Evolutionary conservation across 2,329 filamentous ascomycete genomes (phyloP), one percentile per base, ranked within the genome.

Genomic region (Nigrospora osmanthi): DNA sequence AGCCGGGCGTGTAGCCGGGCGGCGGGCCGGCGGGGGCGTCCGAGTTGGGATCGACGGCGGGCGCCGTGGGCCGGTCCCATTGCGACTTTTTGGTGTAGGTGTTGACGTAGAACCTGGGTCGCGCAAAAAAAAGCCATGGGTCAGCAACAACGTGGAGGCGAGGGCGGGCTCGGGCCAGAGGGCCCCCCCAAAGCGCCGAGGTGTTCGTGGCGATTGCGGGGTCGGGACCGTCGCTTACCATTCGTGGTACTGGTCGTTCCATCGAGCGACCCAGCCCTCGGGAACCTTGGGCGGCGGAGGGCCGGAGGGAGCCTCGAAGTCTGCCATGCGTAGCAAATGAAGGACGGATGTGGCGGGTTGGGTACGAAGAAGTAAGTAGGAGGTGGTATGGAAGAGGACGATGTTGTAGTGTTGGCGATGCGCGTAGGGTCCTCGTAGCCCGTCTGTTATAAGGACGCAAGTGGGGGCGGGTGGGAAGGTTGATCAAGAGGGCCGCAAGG

Each of bases 181-280:
- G 23, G 23, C 2, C 19, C 19, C 19, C 7, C 23, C 2, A 28
- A 28, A 10, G 23, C 23, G 10, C 23, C 23, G 23, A 28, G 23
- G 23, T 28, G 23, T 28, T 28, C 23, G 23, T 28, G 36, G 33
- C 13, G 42, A 46, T 50, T 30, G 35, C 1, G 35, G 3, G 12
- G 14, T 19, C 9, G 34, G 16, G 16, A n/a, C 15, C n/a, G n/a
- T 35, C 13, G 40, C 42, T 47, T 43, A 58, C 58, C 87, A 95
- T 76, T 93, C 85, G 58, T 84, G 84, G 71, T 95, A 95, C 59
- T 93, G 82, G 0, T 85, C 81, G 64, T 95, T 93, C 79, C 83
- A 95, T 52, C 88, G 79, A 11, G 84, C 85, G 58, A 87, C 82
- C 87, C 88, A 96, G 56, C 89, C 89, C 57, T 87, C 84, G 3